These are phyloP conservation scores for Talaromyces verruculosus DNA, from an alignment of 2,329 filamentous ascomycete genomes.

Conservation along the genomic window DNA sequence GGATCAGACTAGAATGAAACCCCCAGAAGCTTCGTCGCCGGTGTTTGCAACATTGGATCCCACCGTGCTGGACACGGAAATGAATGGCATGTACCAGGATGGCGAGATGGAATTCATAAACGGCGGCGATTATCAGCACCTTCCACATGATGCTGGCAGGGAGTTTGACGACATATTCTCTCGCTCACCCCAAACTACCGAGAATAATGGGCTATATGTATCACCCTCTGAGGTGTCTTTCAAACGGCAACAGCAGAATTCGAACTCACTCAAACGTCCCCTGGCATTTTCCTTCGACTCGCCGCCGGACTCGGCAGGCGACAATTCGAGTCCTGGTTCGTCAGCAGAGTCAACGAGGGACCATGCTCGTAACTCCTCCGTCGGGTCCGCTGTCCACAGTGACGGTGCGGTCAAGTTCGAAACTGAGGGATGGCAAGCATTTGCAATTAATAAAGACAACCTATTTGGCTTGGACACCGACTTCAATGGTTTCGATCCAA, in stretches of 20 bases:
- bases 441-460: conserved; percentile 41
- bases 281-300: conserved; percentile 39
- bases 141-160: conserved; percentile 38
- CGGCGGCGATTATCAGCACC: conserved; percentile 38
- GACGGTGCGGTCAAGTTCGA: conserved; percentile 38
- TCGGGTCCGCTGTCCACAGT: conserved; percentile 42
- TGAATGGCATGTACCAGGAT: conserved; percentile 43
- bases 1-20: conserved; percentile 36
- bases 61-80: conserved; percentile 45
- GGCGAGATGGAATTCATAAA: conserved; percentile 47
- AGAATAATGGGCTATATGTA: conserved; percentile 32
- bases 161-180: conserved; percentile 47
- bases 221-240: conserved; percentile 32
- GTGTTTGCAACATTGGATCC: conserved; percentile 42
- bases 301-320: conserved; percentile 47
- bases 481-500: conserved; percentile 26
- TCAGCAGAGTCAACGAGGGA: conserved; percentile 45
- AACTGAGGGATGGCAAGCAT: conserved; percentile 40
- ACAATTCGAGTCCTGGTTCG: conserved; percentile 45
- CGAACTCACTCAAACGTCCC: conserved; percentile 36
- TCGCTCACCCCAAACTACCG: conserved; percentile 33
- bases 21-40: conserved; percentile 38
- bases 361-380: conserved; percentile 43
- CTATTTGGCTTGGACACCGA: conserved; percentile 42
- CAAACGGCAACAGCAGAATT: conserved; percentile 33